Evolutionary conservation across 2,329 filamentous ascomycete genomes (phyloP).

Genomic region (Aspergillus latus): DNA sequence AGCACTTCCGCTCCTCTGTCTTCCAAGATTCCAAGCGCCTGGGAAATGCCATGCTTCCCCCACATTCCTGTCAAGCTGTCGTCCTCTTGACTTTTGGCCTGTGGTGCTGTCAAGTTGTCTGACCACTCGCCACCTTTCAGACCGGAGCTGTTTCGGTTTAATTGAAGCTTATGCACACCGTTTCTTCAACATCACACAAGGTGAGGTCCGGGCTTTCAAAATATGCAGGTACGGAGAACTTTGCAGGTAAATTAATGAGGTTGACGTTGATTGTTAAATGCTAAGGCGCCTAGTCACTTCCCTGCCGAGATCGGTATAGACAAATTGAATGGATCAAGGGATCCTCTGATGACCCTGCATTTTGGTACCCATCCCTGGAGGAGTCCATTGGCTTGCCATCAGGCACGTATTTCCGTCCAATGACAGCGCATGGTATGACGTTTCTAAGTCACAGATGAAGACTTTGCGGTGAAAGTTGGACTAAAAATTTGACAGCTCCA

Average conservation of each 20-base stretch:
- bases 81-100: background rate
- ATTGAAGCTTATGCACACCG: constrained; percentile 8
- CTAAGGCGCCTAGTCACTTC: constrained; percentile 17
- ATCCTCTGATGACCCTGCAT: background rate
- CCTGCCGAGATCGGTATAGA: constrained; percentile 8
- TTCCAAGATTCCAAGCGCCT: constrained; percentile 1
- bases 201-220: constrained; percentile 13
- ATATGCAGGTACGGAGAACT: constrained; percentile 20
- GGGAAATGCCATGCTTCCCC: constrained; percentile 1
- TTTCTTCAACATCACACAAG: constrained; percentile 9
- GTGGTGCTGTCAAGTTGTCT: background rate
- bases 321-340: background rate
- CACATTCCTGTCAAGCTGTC: background rate
- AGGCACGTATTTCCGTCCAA: background rate
- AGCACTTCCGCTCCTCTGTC: background rate
- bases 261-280: constrained; percentile 17
- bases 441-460: background rate
- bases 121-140: background rate
- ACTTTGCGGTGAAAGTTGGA: background rate
- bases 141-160: background rate
- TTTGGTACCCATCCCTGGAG: background rate
- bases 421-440: background rate
- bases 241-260: constrained; percentile 22
- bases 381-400: background rate
- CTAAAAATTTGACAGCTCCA: background rate